Percentiles rank a stretch among this genome's conserved stretches.
These are phyloP conservation scores for Mucor lusitanicus DNA, from an alignment of 371 early-diverging fungal species.

Conservation along the genomic window DNA sequence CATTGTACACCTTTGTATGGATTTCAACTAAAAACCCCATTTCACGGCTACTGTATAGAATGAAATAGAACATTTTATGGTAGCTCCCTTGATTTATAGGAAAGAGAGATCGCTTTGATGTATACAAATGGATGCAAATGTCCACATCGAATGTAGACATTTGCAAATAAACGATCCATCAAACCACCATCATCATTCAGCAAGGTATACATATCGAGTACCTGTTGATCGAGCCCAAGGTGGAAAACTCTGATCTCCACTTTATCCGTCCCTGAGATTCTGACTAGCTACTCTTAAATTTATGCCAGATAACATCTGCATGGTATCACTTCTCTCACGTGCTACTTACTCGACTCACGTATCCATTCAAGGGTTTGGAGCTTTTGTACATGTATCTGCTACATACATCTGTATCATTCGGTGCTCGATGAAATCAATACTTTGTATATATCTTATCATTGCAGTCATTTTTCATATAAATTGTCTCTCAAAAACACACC, in stretches of 20 bases:
- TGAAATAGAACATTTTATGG: background rate
- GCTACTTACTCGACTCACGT: too few relatives aligned
- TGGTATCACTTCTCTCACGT: background rate
- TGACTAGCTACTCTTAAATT: background rate
- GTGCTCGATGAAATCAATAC: background rate
- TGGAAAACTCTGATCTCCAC: background rate
- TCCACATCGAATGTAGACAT: background rate
- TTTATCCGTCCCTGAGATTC: background rate
- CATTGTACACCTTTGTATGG: background rate
- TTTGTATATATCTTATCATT: too few relatives aligned
- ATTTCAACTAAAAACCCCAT: background rate
- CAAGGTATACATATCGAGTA: background rate
- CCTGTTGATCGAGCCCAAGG: background rate
- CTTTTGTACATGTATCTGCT: too few relatives aligned
- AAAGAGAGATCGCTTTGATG: background rate
- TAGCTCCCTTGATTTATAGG: background rate
- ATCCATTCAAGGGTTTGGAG: too few relatives aligned
- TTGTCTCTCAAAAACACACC: background rate
- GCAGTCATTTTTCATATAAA: background rate
- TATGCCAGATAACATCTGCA: background rate
- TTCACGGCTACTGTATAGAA: background rate
- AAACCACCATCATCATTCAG: background rate
- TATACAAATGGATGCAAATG: too few relatives aligned
- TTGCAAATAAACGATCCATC: background rate
- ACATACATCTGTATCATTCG: background rate